These are phyloP conservation scores for Wallacemonas collosoma DNA, from an alignment of 208 protist species.

Conservation along the genomic window DNA sequence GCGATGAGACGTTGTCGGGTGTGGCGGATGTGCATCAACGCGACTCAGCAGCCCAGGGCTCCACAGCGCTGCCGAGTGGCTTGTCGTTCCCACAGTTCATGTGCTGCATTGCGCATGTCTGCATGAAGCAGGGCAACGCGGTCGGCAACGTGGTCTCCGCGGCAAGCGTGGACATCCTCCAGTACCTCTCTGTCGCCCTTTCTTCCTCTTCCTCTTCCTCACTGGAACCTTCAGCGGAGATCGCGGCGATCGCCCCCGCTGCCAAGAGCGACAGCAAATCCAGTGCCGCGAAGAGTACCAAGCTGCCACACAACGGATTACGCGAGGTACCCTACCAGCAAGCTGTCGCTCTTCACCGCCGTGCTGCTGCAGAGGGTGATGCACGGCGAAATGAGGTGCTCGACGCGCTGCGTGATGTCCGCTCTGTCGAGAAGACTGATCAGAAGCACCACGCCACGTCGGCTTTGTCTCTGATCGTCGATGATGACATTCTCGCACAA, in stretches of 20 bases:
- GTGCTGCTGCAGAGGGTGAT: constrained; percentile 2
- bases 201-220: neutral
- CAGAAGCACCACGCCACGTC: neutral
- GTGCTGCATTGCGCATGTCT: constrained; percentile 29
- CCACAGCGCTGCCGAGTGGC: constrained; percentile 8
- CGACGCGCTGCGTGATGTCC: constrained; percentile 1
- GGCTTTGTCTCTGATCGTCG: neutral
- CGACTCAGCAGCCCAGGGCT: neutral
- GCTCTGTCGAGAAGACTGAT: neutral
- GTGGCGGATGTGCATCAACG: neutral
- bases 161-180: constrained; percentile 13
- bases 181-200: constrained; percentile 9
- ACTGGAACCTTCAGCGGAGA: neutral
- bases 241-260: neutral
- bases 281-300: neutral
- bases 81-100: constrained; percentile 42
- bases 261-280: too few relatives aligned
- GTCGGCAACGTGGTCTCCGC: constrained; percentile 9
- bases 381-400: neutral
- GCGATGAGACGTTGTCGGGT: neutral
- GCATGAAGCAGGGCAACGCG: constrained; percentile 23
- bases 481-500: constrained; percentile 3
- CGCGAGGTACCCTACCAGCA: constrained; percentile 56
- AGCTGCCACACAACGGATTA: constrained; percentile 39
- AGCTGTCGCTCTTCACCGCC: constrained; percentile 20